Evolutionary conservation across 306 rosid genomes (phyloP).

Genomic region (Dryas drummondii): DNA sequence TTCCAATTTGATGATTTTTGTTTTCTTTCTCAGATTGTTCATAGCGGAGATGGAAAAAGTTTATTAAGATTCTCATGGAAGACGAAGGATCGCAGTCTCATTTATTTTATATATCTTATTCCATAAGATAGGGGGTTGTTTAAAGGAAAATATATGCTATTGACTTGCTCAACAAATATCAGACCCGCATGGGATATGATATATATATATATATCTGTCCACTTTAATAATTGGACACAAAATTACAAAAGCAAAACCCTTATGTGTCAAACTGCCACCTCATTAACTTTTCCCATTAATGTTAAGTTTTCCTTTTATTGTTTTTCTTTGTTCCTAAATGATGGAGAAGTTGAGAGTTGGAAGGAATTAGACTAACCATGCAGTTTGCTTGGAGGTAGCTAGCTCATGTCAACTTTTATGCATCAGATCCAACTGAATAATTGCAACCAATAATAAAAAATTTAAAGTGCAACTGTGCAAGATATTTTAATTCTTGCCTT

Average conservation of each 20-base stretch:
- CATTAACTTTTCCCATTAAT: neutral
- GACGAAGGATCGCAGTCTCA: neutral
- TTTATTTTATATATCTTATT: neutral
- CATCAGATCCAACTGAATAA: too few relatives aligned
- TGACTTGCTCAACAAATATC: neutral
- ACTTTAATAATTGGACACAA: conserved; percentile 5
- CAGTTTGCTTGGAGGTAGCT: too few relatives aligned
- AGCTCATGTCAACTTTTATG: too few relatives aligned
- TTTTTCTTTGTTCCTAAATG: neutral
- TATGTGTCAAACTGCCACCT: neutral
- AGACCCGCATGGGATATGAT: neutral
- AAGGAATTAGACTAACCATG: neutral
- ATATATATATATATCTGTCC: neutral
- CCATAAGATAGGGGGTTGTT: neutral
- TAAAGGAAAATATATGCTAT: neutral
- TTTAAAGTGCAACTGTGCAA: too few relatives aligned
- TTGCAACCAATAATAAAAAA: too few relatives aligned
- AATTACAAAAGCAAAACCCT: neutral
- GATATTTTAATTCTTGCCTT: too few relatives aligned
- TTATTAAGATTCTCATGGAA: neutral
- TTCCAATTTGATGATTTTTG: neutral
- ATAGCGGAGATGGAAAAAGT: neutral
- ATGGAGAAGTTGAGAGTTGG: neutral
- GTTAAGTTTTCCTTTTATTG: neutral
- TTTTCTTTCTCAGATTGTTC: neutral